Percentiles rank a stretch among this genome's conserved stretches.
Evolutionary conservation across 2,329 filamentous ascomycete genomes (phyloP).

Genomic region (Neodidymelliopsis sp.): DNA sequence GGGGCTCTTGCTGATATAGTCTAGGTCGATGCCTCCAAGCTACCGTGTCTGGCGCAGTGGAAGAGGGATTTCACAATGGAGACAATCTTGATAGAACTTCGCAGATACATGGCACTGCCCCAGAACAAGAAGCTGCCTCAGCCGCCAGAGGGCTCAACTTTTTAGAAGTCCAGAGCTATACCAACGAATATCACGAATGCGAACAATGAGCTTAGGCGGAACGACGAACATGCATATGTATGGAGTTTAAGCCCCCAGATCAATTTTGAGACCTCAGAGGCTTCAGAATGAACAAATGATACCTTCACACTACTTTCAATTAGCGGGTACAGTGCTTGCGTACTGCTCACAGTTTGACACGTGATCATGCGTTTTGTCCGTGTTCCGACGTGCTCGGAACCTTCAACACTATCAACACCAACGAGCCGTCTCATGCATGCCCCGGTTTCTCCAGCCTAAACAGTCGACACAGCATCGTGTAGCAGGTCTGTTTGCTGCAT

Average conservation of each 20-base stretch:
- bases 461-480: conserved; percentile 59
- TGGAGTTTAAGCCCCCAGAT: conserved; percentile 37
- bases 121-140: conserved; percentile 95
- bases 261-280: conserved; percentile 16
- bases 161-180: conserved; percentile 35
- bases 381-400: conserved; percentile 13
- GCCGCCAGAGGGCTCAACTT: conserved; percentile 83
- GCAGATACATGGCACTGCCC: conserved; percentile 92
- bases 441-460: conserved; percentile 54
- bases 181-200: conserved; percentile 13
- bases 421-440: conserved; percentile 52
- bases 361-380: conserved; percentile 30
- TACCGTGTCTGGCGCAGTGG: conserved; percentile 89
- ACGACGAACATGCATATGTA: conserved; percentile 37
- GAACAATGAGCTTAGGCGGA: conserved; percentile 8
- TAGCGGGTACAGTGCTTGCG: background rate
- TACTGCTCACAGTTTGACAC: conserved; percentile 3
- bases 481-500: conserved; percentile 53
- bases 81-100: conserved; percentile 85
- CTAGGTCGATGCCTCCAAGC: conserved; percentile 80
- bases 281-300: conserved; percentile 19
- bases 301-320: conserved; percentile 9
- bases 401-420: conserved; percentile 16
- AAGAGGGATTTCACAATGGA: conserved; percentile 95
- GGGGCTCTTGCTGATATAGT: conserved; percentile 8